phyloP scores from a whole-genome alignment of 2,329 filamentous ascomycete species.

The Karstenula rhodostoma region DNA sequence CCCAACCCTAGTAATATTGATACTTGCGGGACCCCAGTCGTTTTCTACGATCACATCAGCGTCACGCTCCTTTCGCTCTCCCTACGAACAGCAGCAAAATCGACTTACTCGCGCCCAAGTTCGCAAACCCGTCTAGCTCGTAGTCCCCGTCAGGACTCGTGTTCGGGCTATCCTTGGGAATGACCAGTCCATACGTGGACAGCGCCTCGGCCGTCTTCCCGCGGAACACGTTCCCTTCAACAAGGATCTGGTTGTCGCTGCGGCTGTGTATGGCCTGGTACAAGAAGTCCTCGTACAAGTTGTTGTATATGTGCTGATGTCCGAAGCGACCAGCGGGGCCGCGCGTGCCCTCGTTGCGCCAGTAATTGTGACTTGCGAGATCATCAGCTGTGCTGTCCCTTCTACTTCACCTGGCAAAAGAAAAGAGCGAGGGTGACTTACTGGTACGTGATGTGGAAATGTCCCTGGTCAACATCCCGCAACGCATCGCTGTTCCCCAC shows the following conservation, averaged over 20 bases:
- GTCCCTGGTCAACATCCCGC: slow-evolving; percentile 64
- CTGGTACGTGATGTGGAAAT: slow-evolving; percentile 70
- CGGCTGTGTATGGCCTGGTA: slow-evolving; percentile 55
- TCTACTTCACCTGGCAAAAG: neutral
- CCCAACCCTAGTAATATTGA: slow-evolving; percentile 63
- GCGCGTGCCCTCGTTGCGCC: slow-evolving; percentile 69
- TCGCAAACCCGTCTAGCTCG: slow-evolving; percentile 64
- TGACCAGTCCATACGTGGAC: slow-evolving; percentile 63
- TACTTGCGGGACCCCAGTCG: slow-evolving; percentile 58
- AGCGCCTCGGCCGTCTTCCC: slow-evolving; percentile 59
- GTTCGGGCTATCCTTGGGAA: slow-evolving; percentile 64
- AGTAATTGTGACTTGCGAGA: slow-evolving; percentile 66
- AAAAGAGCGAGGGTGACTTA: neutral
- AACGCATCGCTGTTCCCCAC: slow-evolving; percentile 68
- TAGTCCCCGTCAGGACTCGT: slow-evolving; percentile 62
- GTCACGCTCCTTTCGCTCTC: neutral
- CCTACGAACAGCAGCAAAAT: neutral
- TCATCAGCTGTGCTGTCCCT: neutral
- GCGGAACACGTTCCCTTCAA: slow-evolving; percentile 59
- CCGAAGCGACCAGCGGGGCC: slow-evolving; percentile 71
- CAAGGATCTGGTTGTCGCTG: slow-evolving; percentile 55
- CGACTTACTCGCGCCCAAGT: slow-evolving; percentile 60
- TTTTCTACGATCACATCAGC: slow-evolving; percentile 44
- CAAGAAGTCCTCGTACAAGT: slow-evolving; percentile 49
- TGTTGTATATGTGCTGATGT: slow-evolving; percentile 69